phyloP scores from a whole-genome alignment of 257 asterid genomes.

The Ehretia macrophylla region DNA sequence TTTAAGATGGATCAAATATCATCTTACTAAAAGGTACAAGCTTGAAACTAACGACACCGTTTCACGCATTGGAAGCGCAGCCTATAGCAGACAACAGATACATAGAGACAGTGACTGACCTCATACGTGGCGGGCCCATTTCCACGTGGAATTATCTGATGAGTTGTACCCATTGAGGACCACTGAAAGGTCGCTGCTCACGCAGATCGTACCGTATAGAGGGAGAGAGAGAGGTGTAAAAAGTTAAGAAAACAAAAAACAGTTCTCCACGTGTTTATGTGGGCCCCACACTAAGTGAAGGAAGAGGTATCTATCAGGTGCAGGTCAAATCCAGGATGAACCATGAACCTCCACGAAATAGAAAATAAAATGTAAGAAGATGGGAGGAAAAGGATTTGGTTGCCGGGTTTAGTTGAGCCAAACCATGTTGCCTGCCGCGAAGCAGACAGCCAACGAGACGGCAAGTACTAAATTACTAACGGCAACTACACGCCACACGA shows the following conservation, averaged over 20 bases:
- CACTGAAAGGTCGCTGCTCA: slow-evolving; percentile 24
- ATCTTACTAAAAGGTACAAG: too few species aligned
- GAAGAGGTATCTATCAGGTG: slow-evolving; percentile 13
- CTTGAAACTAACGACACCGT: slow-evolving; percentile 2
- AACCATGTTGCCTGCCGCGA: slow-evolving; percentile 48
- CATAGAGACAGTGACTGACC: slow-evolving; percentile 24
- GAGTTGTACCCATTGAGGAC: slow-evolving; percentile 28
- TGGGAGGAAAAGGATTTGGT: not conserved
- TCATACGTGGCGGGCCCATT: slow-evolving; percentile 15
- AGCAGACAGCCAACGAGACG: slow-evolving; percentile 54
- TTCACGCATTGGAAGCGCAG: not conserved
- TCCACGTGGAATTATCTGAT: slow-evolving; percentile 40
- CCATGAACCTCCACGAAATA: slow-evolving; percentile 3
- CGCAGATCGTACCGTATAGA: slow-evolving; percentile 12
- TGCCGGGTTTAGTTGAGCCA: slow-evolving; percentile 62
- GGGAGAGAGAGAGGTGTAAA: not conserved
- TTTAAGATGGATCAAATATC: too few species aligned
- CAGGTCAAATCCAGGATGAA: slow-evolving; percentile 20
- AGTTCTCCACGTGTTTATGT: slow-evolving; percentile 27
- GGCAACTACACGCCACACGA: not conserved
- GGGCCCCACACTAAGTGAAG: slow-evolving; percentile 9
- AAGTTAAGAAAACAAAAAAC: not conserved
- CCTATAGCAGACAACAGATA: slow-evolving; percentile 6
- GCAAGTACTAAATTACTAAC: slow-evolving; percentile 18
- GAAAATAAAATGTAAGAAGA: not conserved